Conservation (phyloP, 176 grass and related monocot genomes). For the Luzula sylvatica region DNA sequence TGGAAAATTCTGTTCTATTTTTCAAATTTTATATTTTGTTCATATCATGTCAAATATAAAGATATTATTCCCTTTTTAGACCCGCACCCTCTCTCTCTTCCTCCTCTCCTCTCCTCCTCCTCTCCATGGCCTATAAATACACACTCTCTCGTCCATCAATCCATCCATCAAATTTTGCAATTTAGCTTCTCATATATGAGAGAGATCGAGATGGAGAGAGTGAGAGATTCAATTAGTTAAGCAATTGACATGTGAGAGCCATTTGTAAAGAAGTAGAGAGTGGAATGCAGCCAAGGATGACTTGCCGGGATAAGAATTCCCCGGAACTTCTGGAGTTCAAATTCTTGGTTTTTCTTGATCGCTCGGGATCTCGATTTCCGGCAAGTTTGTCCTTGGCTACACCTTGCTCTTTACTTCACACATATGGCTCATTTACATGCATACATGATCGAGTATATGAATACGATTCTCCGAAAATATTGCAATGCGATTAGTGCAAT, state of each 20-base stretch:
- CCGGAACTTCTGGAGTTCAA: neutral
- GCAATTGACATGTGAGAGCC: slow-evolving; percentile 1
- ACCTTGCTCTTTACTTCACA: slow-evolving; percentile 21
- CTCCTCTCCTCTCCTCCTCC: neutral
- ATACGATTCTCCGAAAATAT: too few species aligned
- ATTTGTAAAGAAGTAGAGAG: slow-evolving; percentile 24
- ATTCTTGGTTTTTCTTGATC: neutral
- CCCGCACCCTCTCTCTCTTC: neutral
- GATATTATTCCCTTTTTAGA: slow-evolving; percentile 1
- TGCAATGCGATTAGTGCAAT: too few species aligned
- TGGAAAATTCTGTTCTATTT: slow-evolving; percentile 17
- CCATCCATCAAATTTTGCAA: slow-evolving; percentile 7
- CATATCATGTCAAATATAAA: slow-evolving; percentile 7
- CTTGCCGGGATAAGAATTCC: neutral
- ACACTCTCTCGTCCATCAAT: slow-evolving; percentile 14
- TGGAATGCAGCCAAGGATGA: slow-evolving; percentile 24
- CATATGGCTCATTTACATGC: slow-evolving; percentile 9
- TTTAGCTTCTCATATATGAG: neutral
- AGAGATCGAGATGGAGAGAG: neutral
- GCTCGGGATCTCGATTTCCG: slow-evolving; percentile 4
- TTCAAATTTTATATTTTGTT: slow-evolving; percentile 7
- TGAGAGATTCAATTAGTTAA: slow-evolving; percentile 1
- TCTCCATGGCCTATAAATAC: slow-evolving; percentile 18
- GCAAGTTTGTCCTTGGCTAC: slow-evolving; percentile 33
- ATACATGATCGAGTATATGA: neutral